phyloP scores from a whole-genome alignment of 768 basidiomycete species.

The Phlebiopsis flavidoalba region DNA sequence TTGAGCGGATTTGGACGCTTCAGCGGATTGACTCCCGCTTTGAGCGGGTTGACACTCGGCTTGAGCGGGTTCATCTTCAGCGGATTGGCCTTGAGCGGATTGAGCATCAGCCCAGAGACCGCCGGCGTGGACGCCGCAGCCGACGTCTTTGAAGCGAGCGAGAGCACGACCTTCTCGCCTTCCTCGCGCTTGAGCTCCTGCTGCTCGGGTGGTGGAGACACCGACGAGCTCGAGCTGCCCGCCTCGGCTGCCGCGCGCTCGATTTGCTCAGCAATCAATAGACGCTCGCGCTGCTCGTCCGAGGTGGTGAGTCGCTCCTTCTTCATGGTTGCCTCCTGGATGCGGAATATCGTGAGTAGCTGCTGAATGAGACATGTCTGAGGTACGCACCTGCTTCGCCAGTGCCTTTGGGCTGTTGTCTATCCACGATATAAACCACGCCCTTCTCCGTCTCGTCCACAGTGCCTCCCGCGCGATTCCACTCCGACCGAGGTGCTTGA shows the following conservation, averaged over 20 bases:
- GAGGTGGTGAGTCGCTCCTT: constrained; percentile 89
- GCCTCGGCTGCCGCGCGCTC: constrained; percentile 68
- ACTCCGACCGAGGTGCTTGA: constrained; percentile 79
- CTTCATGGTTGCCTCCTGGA: constrained; percentile 78
- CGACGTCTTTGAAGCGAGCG: constrained; percentile 53
- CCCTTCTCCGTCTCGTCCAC: constrained; percentile 36
- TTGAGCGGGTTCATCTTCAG: constrained; percentile 66
- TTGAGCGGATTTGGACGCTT: constrained; percentile 79
- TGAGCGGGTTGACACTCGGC: constrained; percentile 52
- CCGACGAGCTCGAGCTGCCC: constrained; percentile 21
- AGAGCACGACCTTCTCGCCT: constrained; percentile 71
- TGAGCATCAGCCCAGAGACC: constrained; percentile 16
- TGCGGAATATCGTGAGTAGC: not conserved
- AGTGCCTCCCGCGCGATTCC: constrained; percentile 94
- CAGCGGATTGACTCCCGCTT: constrained; percentile 52
- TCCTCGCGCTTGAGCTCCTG: constrained; percentile 72
- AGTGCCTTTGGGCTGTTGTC: constrained; percentile 94
- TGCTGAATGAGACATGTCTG: not conserved
- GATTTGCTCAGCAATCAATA: constrained; percentile 89
- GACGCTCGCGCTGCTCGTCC: constrained; percentile 91
- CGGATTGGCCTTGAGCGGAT: constrained; percentile 22
- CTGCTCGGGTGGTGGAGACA: constrained; percentile 23
- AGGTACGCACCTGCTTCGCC: constrained; percentile 67
- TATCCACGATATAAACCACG: constrained; percentile 86
- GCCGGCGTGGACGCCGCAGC: constrained; percentile 24